Evolutionary conservation across 345 rosid species (phyloP), one percentile per base, ranked within the genome.

Genomic region (Barbarea vulgaris): DNA sequence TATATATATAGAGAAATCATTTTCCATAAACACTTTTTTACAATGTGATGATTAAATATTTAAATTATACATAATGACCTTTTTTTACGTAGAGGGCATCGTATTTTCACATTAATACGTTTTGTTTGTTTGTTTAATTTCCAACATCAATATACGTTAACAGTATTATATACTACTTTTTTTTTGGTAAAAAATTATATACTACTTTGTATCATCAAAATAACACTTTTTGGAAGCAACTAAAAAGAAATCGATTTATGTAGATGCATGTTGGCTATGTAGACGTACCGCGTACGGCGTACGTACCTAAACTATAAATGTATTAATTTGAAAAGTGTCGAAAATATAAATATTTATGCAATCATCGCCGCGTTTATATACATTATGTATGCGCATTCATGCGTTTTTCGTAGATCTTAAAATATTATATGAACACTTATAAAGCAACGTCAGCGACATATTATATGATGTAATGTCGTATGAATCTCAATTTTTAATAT

Each of bases 281-380:
- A 72, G 31, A 37, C 61, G 52, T 60, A 27, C 21, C 5, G 61
- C 21, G 22, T 47, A 59, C 39, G 60, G 76, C 30, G 15, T 50
- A 52, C 53, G 19, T 51, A 21, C 76, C 53, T 39, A 51, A 52
- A 15, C 25, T 62, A 39, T 51, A 67, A 36, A 50, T 62, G 76
- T 13, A 72, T 37, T 27, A 72, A 27, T 51, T 51, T 63, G 55
- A 52, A 50, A 50, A 72, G 53, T 73, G 21, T 24, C 10, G 4
- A 9, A 70, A 50, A 50, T 12, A 72, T 25, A 36, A 72, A 6
- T 36, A 12, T 63, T 60, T 39, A 28, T 15, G 51, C 48, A 61
- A 18, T 39, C 52, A 51, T 61, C 41, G 28, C 15, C 47, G 9
- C 48, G 4, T n/a, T 21, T 22, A 34, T 44, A 69, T 14, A 41